These are phyloP conservation scores for Gentiana dahurica DNA, from an alignment of 257 asterid species.

Conservation along the genomic window DNA sequence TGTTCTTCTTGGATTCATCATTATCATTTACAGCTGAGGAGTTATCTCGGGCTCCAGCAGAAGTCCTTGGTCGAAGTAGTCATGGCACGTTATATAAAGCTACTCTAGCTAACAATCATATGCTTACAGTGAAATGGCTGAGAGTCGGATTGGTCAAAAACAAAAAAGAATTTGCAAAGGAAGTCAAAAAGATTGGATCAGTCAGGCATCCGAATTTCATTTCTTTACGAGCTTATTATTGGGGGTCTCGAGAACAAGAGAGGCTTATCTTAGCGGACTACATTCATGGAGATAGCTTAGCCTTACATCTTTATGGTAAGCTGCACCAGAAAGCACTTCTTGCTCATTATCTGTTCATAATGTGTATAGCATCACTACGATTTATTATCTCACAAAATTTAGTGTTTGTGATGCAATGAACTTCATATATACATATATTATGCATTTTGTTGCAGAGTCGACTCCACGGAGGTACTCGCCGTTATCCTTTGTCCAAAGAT, in stretches of 20 bases:
- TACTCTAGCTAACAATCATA: slow-evolving; percentile 62
- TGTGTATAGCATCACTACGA: too few relatives aligned
- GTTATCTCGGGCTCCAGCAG: slow-evolving; percentile 93
- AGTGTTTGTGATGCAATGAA: neutral
- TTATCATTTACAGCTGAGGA: slow-evolving; percentile 73
- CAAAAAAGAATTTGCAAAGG: slow-evolving; percentile 85
- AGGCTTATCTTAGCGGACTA: slow-evolving; percentile 79
- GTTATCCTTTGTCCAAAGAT: slow-evolving; percentile 68
- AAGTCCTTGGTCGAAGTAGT: slow-evolving; percentile 92
- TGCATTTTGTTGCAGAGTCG: slow-evolving; percentile 47
- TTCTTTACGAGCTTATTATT: slow-evolving; percentile 71
- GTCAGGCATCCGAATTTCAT: slow-evolving; percentile 51
- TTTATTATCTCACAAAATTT: neutral
- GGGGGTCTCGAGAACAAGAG: slow-evolving; percentile 95
- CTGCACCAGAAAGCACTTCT: neutral
- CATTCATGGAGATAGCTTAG: slow-evolving; percentile 78
- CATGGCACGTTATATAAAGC: slow-evolving; percentile 92
- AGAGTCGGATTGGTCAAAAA: slow-evolving; percentile 81
- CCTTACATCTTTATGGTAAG: slow-evolving; percentile 89
- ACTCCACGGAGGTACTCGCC: slow-evolving; percentile 86
- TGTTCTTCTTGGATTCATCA: slow-evolving; percentile 65
- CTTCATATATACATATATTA: neutral
- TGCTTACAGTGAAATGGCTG: slow-evolving; percentile 92
- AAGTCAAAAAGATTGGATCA: slow-evolving; percentile 75
- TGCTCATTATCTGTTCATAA: too few relatives aligned